Evolutionary conservation across 2,329 filamentous ascomycete species (phyloP), one percentile per base, ranked within the genome.

Genomic region (Trichoderma brevicompactum): DNA sequence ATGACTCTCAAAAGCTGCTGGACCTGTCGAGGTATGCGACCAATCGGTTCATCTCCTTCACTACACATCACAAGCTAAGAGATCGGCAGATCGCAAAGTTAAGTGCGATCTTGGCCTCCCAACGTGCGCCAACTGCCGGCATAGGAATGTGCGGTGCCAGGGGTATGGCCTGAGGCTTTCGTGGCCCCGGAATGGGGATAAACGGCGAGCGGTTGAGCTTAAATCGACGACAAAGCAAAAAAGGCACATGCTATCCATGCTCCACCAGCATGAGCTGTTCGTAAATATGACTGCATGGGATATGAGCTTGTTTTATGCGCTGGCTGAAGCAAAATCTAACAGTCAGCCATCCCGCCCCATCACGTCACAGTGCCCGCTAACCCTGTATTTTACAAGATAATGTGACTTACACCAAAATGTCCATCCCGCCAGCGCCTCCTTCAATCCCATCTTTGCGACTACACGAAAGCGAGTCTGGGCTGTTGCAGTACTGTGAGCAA

Each of bases 121-220:
- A 13, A 38, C 44, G 15, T 60, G 56, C 12, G 34, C 10, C 17
- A 60, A 60, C n/a, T 60, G 56, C 43, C 43, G 56, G 34, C 44
- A 36, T 23, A 48, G 32, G 13, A 38, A 60, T 6, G n/a, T 49
- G 17, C 32, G 10, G 13, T 60, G 56, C 15, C 43, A 49, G 56
- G 56, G 56, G 17, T 60, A 60, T 19, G 44, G 56, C 56, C 36
- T 60, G 6, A 49, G 56, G 56, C 56, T 60, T 17, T 60, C 56
- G 12, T 60, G 56, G 56, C 56, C 56, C 7, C 56, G 56, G 34
- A 38, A 23, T 10, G 56, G 56, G 34, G 56, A 60, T 6, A 38
- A 49, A 40, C 56, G 56, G 5, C 32, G 56, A 49, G 43, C 56
- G 7, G 17, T 60, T 48, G 56, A 60, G 56, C 32, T 60, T n/a